Evolutionary conservation across 306 rosid genomes (phyloP), one percentile per base, ranked within the genome.

Genomic region (Mucuna pruriens): DNA sequence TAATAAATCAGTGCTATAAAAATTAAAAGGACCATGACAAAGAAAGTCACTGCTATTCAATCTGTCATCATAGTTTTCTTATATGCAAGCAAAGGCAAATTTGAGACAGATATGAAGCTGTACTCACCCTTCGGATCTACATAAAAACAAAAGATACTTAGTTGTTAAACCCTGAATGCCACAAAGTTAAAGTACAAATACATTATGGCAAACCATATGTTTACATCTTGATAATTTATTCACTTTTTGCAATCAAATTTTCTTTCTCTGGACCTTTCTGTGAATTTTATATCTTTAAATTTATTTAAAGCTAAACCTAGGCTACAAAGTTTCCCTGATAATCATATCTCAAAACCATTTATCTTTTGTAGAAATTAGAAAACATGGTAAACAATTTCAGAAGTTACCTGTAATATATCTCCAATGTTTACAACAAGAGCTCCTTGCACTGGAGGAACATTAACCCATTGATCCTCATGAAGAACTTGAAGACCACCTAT

Each of bases 401-500:
- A 11, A 76, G 1, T 63, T 52, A 63, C 85, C 80, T 70, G 83
- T 0, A 85, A 31, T 13, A 85, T 3, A 38, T 85, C 84, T 36
- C 84, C 88, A 36, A 82, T 48, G 75, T 85, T 82, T 16, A 85
- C 77, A 8, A 78, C 29, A 17, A 85, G 78, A 15, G 86, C 80
- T 16, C 88, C 86, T 0, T 29, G 63, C 8, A 71, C 11, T 0
- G 86, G 84, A n/a, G 67, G 74, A 9, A 78, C 74, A 63, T 85
- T 9, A 29, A 85, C 57, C 88, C 83, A 85, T 2, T 44, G 62
- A 36, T 77, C 58, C 22, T 81, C 62, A 4, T 60, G 54, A 3
- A 84, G 73, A 74, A 86, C 77, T 88, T 90, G 90, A 70, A 90
- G 90, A 2, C 90, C 93, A 2, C 91, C 93, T 0, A 80, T 75